Percentiles rank a stretch among this genome's conserved stretches.
phyloP scores from a whole-genome alignment of 306 rosid genomes.

The Spatholobus suberectus region DNA sequence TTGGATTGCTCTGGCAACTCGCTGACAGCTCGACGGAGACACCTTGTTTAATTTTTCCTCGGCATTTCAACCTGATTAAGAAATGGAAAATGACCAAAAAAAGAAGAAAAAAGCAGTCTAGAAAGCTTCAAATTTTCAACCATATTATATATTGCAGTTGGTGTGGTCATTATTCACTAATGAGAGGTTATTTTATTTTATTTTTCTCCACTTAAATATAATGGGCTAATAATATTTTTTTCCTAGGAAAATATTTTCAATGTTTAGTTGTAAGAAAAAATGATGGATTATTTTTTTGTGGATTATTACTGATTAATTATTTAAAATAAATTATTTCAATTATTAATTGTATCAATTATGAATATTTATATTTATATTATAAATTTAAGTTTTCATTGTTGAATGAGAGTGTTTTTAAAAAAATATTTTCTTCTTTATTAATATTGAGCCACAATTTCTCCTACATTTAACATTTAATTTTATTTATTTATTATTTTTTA shows the following conservation, averaged over 20 bases:
- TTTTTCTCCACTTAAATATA: neutral
- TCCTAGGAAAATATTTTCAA: neutral
- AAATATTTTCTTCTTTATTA: too few species aligned
- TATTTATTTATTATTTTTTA: too few species aligned
- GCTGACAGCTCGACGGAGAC: neutral
- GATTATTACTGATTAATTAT: too few species aligned
- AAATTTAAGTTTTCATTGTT: too few species aligned
- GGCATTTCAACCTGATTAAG: neutral
- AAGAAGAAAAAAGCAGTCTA: neutral
- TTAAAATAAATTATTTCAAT: too few species aligned
- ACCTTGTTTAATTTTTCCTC: neutral
- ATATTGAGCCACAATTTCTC: too few species aligned
- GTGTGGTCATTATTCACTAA: neutral
- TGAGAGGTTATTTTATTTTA: too few species aligned
- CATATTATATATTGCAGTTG: neutral
- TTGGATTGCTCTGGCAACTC: slow-evolving; percentile 31
- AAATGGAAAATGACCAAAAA: neutral
- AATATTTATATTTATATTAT: too few species aligned
- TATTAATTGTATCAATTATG: too few species aligned
- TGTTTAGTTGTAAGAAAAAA: neutral
- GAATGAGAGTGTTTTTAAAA: too few species aligned
- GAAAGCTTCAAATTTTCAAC: neutral
- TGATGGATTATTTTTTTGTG: too few species aligned
- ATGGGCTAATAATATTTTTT: neutral
- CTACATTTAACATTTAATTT: too few species aligned